These are phyloP conservation scores for Colletotrichum sp. DNA, from an alignment of 2,329 filamentous ascomycete genomes.

Conservation along the genomic window DNA sequence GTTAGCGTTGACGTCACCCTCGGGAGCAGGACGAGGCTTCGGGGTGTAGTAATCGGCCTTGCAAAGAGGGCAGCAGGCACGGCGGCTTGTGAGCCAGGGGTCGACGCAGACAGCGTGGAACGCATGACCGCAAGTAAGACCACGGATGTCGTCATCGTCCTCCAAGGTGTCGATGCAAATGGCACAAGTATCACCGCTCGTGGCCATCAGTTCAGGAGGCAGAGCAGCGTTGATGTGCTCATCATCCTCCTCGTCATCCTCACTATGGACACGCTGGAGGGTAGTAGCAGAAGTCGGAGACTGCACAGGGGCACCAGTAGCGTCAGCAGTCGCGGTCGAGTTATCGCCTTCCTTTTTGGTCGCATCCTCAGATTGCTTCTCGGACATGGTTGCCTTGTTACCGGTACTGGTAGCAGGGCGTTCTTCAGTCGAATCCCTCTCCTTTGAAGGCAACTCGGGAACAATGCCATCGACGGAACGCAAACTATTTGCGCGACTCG, in stretches of 20 bases:
- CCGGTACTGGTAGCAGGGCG: neutral
- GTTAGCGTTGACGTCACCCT: conserved; percentile 37
- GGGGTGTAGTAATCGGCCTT: conserved; percentile 98
- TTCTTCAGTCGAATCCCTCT: conserved; percentile 48
- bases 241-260: conserved; percentile 67
- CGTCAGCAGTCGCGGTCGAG: neutral
- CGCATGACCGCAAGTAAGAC: conserved; percentile 93
- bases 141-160: conserved; percentile 93
- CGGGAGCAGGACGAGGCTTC: conserved; percentile 73
- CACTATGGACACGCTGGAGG: conserved; percentile 48
- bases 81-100: conserved; percentile 92
- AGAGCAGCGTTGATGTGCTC: conserved; percentile 84
- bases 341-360: conserved; percentile 9
- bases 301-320: neutral
- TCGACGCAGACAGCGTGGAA: conserved; percentile 97
- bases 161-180: conserved; percentile 96
- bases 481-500: conserved; percentile 76
- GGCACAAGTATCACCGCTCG: conserved; percentile 90
- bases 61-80: conserved; percentile 95
- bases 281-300: conserved; percentile 22
- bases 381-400: conserved; percentile 1
- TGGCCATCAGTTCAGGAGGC: conserved; percentile 79
- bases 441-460: conserved; percentile 37
- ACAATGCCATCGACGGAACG: conserved; percentile 67
- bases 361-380: conserved; percentile 3